Percentiles rank a stretch among this genome's conserved stretches.
These are phyloP conservation scores for Delonix regia DNA, from an alignment of 306 rosid genomes.

Conservation along the genomic window DNA sequence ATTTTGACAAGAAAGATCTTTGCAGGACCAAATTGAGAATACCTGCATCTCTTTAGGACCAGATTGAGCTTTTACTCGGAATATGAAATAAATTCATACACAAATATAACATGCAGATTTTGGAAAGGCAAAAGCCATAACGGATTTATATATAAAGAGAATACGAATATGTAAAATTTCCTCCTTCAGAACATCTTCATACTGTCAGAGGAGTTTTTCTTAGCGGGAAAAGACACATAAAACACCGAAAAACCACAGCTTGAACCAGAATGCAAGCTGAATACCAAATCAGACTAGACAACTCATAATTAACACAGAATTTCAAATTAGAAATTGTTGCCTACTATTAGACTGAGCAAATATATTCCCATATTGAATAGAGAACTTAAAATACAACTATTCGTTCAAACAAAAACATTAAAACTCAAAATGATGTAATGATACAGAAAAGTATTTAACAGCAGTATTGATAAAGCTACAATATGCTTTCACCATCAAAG, in stretches of 20 bases:
- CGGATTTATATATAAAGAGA: too few species aligned
- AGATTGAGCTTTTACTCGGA: too few species aligned
- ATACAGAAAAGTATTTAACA: slow-evolving; percentile 13
- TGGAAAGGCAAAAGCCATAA: too few species aligned
- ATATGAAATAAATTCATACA: too few species aligned
- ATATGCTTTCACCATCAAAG: neutral
- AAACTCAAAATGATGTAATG: neutral
- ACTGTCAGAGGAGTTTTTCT: too few species aligned
- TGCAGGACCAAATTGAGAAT: too few species aligned
- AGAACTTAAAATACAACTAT: neutral
- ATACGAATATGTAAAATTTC: too few species aligned
- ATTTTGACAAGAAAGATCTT: too few species aligned
- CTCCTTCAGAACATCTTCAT: too few species aligned
- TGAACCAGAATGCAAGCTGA: neutral
- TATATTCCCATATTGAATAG: neutral
- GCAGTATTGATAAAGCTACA: neutral
- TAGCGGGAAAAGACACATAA: neutral
- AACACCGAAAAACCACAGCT: neutral
- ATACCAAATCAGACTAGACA: neutral
- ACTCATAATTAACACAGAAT: too few species aligned
- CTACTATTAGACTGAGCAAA: neutral
- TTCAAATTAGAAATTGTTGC: neutral
- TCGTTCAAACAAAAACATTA: neutral
- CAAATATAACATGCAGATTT: too few species aligned
- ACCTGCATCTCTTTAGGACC: too few species aligned